Evolutionary conservation across 768 basidiomycete species (phyloP), one percentile per base, ranked within the genome.

Genomic region (Leccinum uliginosum): DNA sequence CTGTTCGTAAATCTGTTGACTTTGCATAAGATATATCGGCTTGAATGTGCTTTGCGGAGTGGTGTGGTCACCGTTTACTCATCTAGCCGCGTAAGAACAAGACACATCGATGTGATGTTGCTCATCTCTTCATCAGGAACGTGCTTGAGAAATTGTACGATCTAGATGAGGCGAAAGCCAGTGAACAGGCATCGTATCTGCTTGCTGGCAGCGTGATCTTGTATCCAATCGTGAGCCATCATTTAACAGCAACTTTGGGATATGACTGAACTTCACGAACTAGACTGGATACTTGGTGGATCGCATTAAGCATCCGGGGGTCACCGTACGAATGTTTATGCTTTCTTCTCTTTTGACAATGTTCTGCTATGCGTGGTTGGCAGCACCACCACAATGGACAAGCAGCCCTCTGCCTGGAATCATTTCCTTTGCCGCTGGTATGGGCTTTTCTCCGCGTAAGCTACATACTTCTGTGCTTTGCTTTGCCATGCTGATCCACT

Each of bases 1-100:
- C 15, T 53, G 26, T 3, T 12, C 24, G 19, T 40, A 29, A 29
- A 21, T 51, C 35, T 59, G 53, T 60, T 55, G 58, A 62, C 19
- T 29, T 26, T 6, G 53, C 26, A 26, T 7, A 60, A 88, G 86
- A 15, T 91, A 91, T 67, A 83, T 91, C 55, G 84, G 79, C 2
- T 64, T 89, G n/a, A 91, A 91, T 59, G 68, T 91, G 12, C 73
- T 91, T 15, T 92, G 86, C 58, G 89, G 89, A 17, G 75, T 83
- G 58, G 82, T 90, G 34, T 91, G 89, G 89, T 74, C 82, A 3
- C 90, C 89, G 3, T 90, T 89, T 66, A 83, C 82, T 11, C 88
- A 91, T 65, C 81, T 92, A 44, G 83, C 86, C 12, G 77, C 89
- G 87, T 89, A 65, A 65, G 84, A 69, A 29, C 7, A 4, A 48